Evolutionary conservation across 371 early-diverging fungal species (phyloP).

Genomic region (Mortierella sp.): DNA sequence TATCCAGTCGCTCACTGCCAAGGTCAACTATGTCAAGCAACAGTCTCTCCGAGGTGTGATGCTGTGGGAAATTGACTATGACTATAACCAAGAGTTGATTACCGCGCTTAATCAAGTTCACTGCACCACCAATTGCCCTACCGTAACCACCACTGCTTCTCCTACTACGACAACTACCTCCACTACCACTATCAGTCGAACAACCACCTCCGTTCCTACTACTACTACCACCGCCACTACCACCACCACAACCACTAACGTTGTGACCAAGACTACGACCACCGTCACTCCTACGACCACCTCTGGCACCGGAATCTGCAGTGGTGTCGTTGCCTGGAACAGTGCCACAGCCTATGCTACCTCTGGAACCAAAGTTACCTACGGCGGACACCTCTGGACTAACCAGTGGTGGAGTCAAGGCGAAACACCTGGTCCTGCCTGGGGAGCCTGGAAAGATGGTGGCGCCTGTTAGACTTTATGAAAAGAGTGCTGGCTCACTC

Average conservation of each 20-base stretch:
- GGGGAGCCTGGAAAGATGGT: conserved; percentile 34
- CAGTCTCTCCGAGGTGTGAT: conserved; percentile 72
- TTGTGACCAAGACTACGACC: conserved; percentile 1
- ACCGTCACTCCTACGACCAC: conserved; percentile 15
- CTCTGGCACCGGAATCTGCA: conserved; percentile 14
- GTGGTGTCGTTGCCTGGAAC: conserved; percentile 29
- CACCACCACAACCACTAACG: too few species aligned
- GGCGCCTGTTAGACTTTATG: conserved; percentile 31
- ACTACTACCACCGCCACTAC: conserved; percentile 5
- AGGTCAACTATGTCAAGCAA: conserved; percentile 66
- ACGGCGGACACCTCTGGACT: conserved; percentile 27
- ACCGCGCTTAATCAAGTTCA: conserved; percentile 58
- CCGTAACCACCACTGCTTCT: conserved; percentile 6
- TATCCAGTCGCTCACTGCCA: conserved; percentile 66
- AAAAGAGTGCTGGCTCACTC: conserved; percentile 21
- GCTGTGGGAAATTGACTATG: conserved; percentile 67
- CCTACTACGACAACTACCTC: conserved; percentile 7
- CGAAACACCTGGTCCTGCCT: conserved; percentile 19
- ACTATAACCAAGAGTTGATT: conserved; percentile 69
- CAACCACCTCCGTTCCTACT: not conserved
- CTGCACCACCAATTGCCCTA: conserved; percentile 31
- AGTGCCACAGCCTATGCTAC: conserved; percentile 20
- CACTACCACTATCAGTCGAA: not conserved
- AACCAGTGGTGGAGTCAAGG: conserved; percentile 51
- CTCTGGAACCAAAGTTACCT: conserved; percentile 28